phyloP scores from a whole-genome alignment of 2,329 filamentous ascomycete genomes.

The Pestalotiopsis sp. region DNA sequence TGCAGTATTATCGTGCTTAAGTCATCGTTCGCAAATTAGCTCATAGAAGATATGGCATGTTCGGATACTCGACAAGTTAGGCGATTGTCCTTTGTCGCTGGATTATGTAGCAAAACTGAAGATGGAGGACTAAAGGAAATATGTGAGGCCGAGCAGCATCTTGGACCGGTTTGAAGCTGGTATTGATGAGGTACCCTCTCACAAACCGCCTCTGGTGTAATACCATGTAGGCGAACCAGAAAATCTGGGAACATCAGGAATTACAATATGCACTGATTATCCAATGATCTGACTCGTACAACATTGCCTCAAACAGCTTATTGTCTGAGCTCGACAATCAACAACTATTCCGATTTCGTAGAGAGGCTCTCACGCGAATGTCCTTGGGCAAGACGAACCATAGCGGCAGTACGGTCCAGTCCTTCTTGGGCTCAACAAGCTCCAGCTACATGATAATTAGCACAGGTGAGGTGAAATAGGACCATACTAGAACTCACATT shows the following conservation, averaged over 20 bases:
- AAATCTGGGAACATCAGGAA: too few species aligned
- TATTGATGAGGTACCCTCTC: too few species aligned
- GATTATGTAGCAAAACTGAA: not conserved
- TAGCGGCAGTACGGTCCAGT: not conserved
- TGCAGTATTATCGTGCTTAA: not conserved
- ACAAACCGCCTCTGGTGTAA: too few species aligned
- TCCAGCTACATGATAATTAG: not conserved
- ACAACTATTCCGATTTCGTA: not conserved
- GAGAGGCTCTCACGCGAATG: not conserved
- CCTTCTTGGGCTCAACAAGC: not conserved
- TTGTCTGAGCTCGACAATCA: too few species aligned
- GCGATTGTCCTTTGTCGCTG: not conserved
- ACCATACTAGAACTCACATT: constrained; percentile 21
- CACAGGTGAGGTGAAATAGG: not conserved
- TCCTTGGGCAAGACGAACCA: not conserved
- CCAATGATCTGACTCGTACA: too few species aligned
- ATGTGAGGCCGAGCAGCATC: too few species aligned
- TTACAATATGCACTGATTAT: too few species aligned
- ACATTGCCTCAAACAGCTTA: too few species aligned
- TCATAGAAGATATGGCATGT: not conserved
- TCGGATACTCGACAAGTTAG: not conserved
- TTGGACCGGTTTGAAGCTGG: too few species aligned
- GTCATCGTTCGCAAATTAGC: not conserved
- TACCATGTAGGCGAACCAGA: too few species aligned
- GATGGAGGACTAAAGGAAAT: not conserved